Percentiles rank a stretch among this genome's conserved stretches.
Conservation (phyloP, 2,329 filamentous ascomycete species). For the Pestalotiopsis sp. region DNA sequence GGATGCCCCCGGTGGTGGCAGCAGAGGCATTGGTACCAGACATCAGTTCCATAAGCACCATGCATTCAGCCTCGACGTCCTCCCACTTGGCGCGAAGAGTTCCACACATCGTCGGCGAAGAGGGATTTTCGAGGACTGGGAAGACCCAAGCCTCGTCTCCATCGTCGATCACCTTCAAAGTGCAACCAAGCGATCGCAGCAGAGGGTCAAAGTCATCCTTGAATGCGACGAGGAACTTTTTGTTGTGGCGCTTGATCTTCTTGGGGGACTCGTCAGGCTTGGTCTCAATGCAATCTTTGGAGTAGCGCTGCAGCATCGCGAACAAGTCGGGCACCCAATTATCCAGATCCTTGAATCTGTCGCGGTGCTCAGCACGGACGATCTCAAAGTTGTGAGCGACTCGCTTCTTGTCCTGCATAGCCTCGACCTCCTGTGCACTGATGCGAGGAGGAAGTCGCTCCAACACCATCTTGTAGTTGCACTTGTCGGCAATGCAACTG, state of each 20-base stretch:
- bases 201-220: constrained; percentile 50
- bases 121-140: constrained; percentile 32
- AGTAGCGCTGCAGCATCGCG: constrained; percentile 50
- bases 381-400: constrained; percentile 40
- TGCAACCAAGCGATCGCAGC: constrained; percentile 52
- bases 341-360: constrained; percentile 46
- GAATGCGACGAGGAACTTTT: constrained; percentile 56
- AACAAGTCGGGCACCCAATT: constrained; percentile 43
- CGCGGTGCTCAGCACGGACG: constrained; percentile 46
- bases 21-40: neutral
- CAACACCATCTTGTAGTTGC: constrained; percentile 48
- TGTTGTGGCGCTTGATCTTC: constrained; percentile 58
- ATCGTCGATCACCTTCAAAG: constrained; percentile 33
- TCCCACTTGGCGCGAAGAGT: constrained; percentile 34
- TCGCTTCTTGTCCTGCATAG: constrained; percentile 47
- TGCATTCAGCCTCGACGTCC: constrained; percentile 26
- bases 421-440: constrained; percentile 39
- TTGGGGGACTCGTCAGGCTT: constrained; percentile 34
- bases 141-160: constrained; percentile 40
- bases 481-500: constrained; percentile 26
- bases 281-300: constrained; percentile 49
- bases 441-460: constrained; percentile 47
- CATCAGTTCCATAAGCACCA: constrained; percentile 13
- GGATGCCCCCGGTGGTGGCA: constrained; percentile 1
- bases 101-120: constrained; percentile 35